Evolutionary conservation across 2,329 filamentous ascomycete species (phyloP), one percentile per base, ranked within the genome.

Genomic region (Diaporthe batatas): DNA sequence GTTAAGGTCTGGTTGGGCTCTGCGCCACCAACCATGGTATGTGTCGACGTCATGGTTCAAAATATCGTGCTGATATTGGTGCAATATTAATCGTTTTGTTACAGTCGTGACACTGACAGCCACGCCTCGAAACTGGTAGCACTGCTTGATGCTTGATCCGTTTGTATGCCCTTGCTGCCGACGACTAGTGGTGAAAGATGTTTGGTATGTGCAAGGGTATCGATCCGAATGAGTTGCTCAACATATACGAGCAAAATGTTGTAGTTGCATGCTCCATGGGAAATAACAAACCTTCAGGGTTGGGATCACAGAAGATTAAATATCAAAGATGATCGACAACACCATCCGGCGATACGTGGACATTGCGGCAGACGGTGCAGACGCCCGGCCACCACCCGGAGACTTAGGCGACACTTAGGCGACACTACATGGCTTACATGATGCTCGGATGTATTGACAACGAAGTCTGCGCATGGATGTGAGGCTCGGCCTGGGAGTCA

Each of bases 401-500:
- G 11, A 34, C 44, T 6, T 1, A 29, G 29, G 1, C 42, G 7
- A 18, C 5, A n/a, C 10, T 36, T 21, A 44, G 42, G 44, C 51
- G 21, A 21, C n/a, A 12, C 34, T 11, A n/a, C 36, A 49, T 29
- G 2, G 39, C 68, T 70, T 70, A 70, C 58, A 71, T 55, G 34
- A 65, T 53, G 16, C 8, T 25, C 68, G 53, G 53, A 42, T 18
- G 10, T 44, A 7, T 47, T 49, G 55, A 49, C 67, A 36, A 51
- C 5, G 18, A 21, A 16, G 11, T 23, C 12, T 23, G 68, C 29
- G 53, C 39, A 11, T 34, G 53, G 68, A 21, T 32, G 49, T 62
- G 51, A 58, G 70, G 44, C 58, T 69, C 70, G 70, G 70, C 44
- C 44, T 59, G 14, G 23, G 70, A 69, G 64, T 72, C 70, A 69